phyloP scores from a whole-genome alignment of 305 asterid genomes.

The Fraxinus floribunda region DNA sequence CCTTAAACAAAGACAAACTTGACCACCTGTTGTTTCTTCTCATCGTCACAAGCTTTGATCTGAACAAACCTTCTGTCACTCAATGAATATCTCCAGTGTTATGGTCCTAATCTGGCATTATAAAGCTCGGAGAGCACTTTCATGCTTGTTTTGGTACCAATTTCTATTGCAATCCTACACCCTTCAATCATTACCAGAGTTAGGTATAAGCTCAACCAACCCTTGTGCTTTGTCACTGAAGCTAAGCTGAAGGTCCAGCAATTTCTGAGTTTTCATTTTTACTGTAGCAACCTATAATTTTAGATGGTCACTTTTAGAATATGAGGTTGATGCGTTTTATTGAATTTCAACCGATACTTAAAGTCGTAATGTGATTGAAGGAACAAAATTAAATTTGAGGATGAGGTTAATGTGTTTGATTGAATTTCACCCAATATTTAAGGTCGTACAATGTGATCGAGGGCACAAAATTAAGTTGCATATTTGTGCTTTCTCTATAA shows the following conservation, averaged over 20 bases:
- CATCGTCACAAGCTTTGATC: not conserved
- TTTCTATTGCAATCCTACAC: constrained; percentile 7
- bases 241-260: not conserved
- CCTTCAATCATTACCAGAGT: not conserved
- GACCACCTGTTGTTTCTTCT: not conserved
- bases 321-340: constrained; percentile 2
- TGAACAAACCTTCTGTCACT: not conserved
- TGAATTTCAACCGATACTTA: not conserved
- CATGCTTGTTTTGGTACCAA: not conserved
- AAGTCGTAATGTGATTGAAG: not conserved
- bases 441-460: not conserved
- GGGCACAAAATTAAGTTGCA: not conserved
- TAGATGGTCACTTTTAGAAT: not conserved
- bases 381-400: not conserved
- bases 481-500: constrained; percentile 4
- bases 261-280: not conserved
- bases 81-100: constrained; percentile 2
- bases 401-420: constrained; percentile 4
- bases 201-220: not conserved
- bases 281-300: not conserved
- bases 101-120: not conserved
- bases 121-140: not conserved
- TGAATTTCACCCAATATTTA: not conserved
- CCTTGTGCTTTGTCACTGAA: not conserved
- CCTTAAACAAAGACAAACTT: not conserved